Evolutionary conservation across 2,329 filamentous ascomycete genomes (phyloP).

Genomic region (Daldinia eschscholtzii): DNA sequence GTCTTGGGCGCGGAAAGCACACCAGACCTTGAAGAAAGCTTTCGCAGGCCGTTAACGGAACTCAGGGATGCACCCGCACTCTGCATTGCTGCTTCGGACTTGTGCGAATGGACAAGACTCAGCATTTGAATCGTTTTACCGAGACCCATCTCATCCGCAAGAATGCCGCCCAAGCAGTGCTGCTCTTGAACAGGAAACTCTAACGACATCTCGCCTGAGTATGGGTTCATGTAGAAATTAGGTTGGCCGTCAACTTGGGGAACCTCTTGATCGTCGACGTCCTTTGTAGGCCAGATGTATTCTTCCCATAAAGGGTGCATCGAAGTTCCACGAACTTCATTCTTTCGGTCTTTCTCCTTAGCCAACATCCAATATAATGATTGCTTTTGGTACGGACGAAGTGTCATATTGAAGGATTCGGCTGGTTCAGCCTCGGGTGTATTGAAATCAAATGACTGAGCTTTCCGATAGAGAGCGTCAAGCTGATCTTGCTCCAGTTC

Average conservation of each 20-base stretch:
- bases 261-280: conserved; percentile 84
- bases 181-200: conserved; percentile 95
- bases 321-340: conserved; percentile 75
- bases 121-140: conserved; percentile 99
- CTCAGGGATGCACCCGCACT: conserved; percentile 53
- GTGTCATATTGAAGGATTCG: conserved; percentile 81
- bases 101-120: conserved; percentile 88
- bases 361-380: conserved; percentile 95
- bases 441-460: conserved; percentile 94
- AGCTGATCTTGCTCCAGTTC: conserved; percentile 96
- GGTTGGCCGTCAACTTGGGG: conserved; percentile 73
- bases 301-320: conserved; percentile 99
- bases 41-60: conserved; percentile 72
- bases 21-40: conserved; percentile 67
- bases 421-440: conserved; percentile 89
- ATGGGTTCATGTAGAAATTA: conserved; percentile 95
- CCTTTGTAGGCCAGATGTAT: conserved; percentile 88
- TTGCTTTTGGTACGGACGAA: conserved; percentile 95
- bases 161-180: conserved; percentile 90
- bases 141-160: conserved; percentile 97
- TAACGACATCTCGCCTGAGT: conserved; percentile 92
- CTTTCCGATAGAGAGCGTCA: conserved; percentile 93
- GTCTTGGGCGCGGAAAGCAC: conserved; percentile 83
- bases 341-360: conserved; percentile 86
- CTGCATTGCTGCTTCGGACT: conserved; percentile 65